Base-by-base conservation (phyloP, 495 filamentous ascomycete species). In the Tuber melanosporum region DNA sequence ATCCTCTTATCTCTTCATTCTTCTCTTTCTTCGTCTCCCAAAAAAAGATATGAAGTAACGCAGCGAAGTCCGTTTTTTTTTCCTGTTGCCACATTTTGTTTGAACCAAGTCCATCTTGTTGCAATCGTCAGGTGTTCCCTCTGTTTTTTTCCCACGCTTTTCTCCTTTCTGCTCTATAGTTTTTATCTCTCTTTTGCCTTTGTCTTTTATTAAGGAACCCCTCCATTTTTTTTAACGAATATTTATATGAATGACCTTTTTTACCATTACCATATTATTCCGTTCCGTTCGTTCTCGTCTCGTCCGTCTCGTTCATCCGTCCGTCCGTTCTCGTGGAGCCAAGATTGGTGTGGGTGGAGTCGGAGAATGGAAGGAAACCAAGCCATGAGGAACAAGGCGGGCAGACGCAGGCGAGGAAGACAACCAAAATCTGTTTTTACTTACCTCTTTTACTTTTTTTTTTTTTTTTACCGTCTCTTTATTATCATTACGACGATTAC, bases 11-110 rank as follows among this genome's bases (percentile, higher is more conserved):
- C 12, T 74, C 47, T 26, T 17, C n/a, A n/a, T 71, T 74, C 32
- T 74, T n/a, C 32, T 41, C 42, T 57, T 57, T 26, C 80, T 81
- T 81, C 79, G 76, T 81, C 80, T 77, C 75, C 80, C 77, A 77
- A 79, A 79, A 79, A 81, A 81, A 81, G 78, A 80, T 78, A 81
- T 80, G 80, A 81, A 81, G 80, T 81, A 79, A 81, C 80, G 80
- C 80, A 81, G 80, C 79, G 80, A 81, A 78, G 46, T 81, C 69
- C 72, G 80, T 81, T 75, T 81, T 81, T 77, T 57, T 81, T 80
- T 52, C 79, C 32, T 74, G 2, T 74, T 57, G 46, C 32, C 73
- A 32, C 22, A 57, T 74, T 32, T 74, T 41, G 49, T 57, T 32
- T 66, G n/a, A 66, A 26, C 57, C 57, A 66, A 66, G 22, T 66